A percentile compares a stretch with the other conserved stretches of the same genome.
Conservation (phyloP, 352 stramenopile genomes). For the Phytophthora pini region DNA sequence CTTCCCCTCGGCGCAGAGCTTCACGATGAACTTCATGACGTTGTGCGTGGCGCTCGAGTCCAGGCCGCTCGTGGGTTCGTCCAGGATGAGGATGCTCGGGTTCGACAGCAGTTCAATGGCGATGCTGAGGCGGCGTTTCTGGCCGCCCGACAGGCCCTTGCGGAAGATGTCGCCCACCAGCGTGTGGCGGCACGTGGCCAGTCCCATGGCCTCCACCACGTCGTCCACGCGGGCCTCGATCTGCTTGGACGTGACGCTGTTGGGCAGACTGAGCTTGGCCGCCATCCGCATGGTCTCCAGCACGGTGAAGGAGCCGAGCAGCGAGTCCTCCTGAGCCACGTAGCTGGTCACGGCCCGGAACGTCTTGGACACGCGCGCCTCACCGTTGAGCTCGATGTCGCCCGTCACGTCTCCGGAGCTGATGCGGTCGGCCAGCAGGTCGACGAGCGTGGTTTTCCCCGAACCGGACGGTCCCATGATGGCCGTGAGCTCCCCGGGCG, state of each 20-base stretch:
- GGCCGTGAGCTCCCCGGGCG: slow-evolving; percentile 57
- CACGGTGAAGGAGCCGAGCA: slow-evolving; percentile 36
- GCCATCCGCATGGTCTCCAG: slow-evolving; percentile 67
- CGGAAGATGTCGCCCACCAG: slow-evolving; percentile 79
- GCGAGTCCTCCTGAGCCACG: slow-evolving; percentile 72
- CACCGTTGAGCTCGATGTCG: slow-evolving; percentile 62
- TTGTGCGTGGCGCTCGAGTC: slow-evolving; percentile 36
- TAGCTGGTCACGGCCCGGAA: slow-evolving; percentile 63
- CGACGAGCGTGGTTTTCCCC: slow-evolving; percentile 70
- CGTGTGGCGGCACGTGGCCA: slow-evolving; percentile 51
- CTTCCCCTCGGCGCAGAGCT: slow-evolving; percentile 19
- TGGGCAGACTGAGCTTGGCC: slow-evolving; percentile 60
- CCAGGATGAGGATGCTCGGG: slow-evolving; percentile 79
- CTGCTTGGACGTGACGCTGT: slow-evolving; percentile 30
- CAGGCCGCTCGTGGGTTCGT: slow-evolving; percentile 74
- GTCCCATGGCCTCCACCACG: slow-evolving; percentile 68
- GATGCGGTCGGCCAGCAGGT: slow-evolving; percentile 68
- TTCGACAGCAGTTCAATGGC: slow-evolving; percentile 79
- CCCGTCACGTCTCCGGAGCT: slow-evolving; percentile 51
- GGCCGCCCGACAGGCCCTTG: slow-evolving; percentile 78
- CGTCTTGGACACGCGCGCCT: slow-evolving; percentile 30
- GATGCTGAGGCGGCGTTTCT: slow-evolving; percentile 81
- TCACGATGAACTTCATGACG: slow-evolving; percentile 31
- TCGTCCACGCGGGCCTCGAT: slow-evolving; percentile 45
- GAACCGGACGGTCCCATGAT: slow-evolving; percentile 72